Base-by-base conservation (phyloP, 495 filamentous ascomycete species). In the Elasticomyces elasticus region DNA sequence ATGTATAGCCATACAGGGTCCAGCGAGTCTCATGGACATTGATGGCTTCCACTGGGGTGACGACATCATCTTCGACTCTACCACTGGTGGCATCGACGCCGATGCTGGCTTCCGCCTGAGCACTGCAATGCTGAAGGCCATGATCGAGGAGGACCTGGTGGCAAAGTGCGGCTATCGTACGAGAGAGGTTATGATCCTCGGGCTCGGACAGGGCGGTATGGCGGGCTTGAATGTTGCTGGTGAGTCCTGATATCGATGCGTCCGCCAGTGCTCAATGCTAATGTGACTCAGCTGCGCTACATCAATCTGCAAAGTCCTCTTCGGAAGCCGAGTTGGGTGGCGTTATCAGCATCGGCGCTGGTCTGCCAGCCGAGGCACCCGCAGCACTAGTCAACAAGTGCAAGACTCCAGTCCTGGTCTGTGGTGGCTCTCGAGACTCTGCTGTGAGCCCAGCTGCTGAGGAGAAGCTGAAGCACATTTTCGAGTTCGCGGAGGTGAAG, bases 41-140 rank as follows among this genome's bases (percentile, higher is more conserved):
- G 74, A 79, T 12, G 87, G 87, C 22, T 96, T 81, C 65, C 89
- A 96, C 69, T 97, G 90, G 91, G 89, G 89, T 47, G 87, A 97
- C 66, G 91, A 98, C 64, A 68, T 98, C 28, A 63, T 75, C 1
- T 79, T 95, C 45, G 79, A 85, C 48, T 58, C 70, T 5, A 59
- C 69, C 1, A 77, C 74, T 1, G 86, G 84, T 0, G 77, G 74
- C 0, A 70, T 95, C 28, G 87, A 95, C 42, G 72, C 82, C 23
- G 91, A 95, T 62, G 79, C 86, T 0, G 89, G 90, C 0, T 91
- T 95, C 59, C 65, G 69, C 19, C 75, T 72, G 12, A 71, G 81
- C 0, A 70, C 69, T 23, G 41, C 83, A 2, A 59, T 91, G 3
- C 51, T 77, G 23, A 66, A 76, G 0, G 71, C 73, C n/a, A 55